Evolutionary conservation across 176 grass and related monocot species (phyloP), one percentile per base, ranked within the genome.

Genomic region (Phoenix dactylifera): DNA sequence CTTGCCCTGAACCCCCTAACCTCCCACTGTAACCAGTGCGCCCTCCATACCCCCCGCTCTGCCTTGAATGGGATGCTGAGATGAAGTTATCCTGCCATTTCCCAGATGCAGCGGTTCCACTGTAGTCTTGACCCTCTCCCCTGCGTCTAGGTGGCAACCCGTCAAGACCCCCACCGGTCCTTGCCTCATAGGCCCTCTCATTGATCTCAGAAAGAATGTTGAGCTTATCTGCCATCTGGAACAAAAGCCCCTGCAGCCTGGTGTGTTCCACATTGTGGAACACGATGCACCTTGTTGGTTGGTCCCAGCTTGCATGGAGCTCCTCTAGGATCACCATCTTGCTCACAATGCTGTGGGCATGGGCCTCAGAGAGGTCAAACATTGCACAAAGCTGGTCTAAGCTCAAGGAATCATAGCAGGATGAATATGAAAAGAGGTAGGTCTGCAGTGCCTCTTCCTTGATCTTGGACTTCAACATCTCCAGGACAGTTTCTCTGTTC

Each of bases 281-380:
- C 66, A 90, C 66, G 0, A 96, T 73, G 60, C 91, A 96, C 67
- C 77, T 86, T 16, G 83, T 90, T 24, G 86, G 91, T 51, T 96
- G 91, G 61, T 96, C 80, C 91, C 91, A 96, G 55, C 86, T 96
- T 6, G 83, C 83, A 49, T 87, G 83, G 52, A 96, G 82, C 50
- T 90, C 91, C 50, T 96, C 91, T 18, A 80, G 78, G 73, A 96
- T 85, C 80, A 96, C 90, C 91, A 96, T 90, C 77, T 87, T 96
- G 71, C 91, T 90, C 64, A 82, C 74, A 51, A 90, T 78, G 57
- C 91, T 90, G 68, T 96, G 86, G 6, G 54, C 83, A 25, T 84
- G 86, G 18, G 63, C 62, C 72, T 96, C 87, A 3, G 58, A 62
- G 20, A 96, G 83, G 59, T 90, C 91, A 79, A 90, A 96, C 91